Evolutionary conservation across 2,329 filamentous ascomycete species (phyloP), one percentile per base, ranked within the genome.

Genomic region (Shiraia bambusicola): DNA sequence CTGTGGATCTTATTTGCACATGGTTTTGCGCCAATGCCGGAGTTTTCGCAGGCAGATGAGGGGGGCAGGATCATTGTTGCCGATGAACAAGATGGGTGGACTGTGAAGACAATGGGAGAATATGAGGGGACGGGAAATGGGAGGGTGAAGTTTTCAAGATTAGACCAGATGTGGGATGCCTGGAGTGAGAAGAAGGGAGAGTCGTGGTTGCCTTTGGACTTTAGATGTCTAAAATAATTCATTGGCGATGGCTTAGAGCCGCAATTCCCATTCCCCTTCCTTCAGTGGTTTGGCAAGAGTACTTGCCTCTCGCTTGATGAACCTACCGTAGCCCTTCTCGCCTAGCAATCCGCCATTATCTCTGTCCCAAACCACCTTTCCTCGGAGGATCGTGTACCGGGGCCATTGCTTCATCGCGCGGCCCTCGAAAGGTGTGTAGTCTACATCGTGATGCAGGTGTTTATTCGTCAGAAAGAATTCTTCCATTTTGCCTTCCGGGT

Each of bases 401-500:
- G 81, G 81, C 81, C 81, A 84, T 42, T 84, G 79, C 19, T 70
- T 71, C 28, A 84, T 55, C n/a, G 56, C 66, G 34, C 70, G 71
- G 0, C 80, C 80, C 57, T 84, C 80, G 51, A 78, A 84, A 0
- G 81, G 80, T 7, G 80, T 82, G 54, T 84, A 82, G 54, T 84
- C 80, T 2, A 81, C 75, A 45, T 79, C 72, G 56, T 84, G 81
- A 60, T 84, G 80, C 48, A 84, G 59, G 65, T 76, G 75, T 6
- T 69, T 66, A 52, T 83, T 81, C 28, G 64, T 76, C 41, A 80
- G 45, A 15, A 54, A 61, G 47, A 79, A 72, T 10, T 68, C 61
- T 13, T 74, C 58, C 51, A 74, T 50, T 38, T 57, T 63, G 2
- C 64, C 69, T 9, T 73, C 64, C 0, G 56, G 50, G 38, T 58